These are phyloP conservation scores for Suhomyces bolitotheri DNA, from an alignment of 1,139 yeast genomes.

Conservation along the genomic window DNA sequence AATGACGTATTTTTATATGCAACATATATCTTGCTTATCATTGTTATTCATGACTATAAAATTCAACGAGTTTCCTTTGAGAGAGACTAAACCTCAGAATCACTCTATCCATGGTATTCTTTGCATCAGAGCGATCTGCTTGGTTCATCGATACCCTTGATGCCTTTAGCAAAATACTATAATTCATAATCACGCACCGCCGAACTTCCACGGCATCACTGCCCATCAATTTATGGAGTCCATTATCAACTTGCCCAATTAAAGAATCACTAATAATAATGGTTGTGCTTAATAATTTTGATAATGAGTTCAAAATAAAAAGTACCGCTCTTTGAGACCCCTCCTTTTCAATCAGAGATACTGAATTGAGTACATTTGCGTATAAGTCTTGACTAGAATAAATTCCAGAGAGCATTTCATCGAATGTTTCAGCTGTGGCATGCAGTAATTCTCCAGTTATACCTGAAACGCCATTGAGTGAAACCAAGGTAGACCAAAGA, in stretches of 20 bases:
- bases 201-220: constrained; percentile 41
- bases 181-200: constrained; percentile 42
- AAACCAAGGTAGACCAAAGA: constrained; percentile 27
- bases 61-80: constrained; percentile 39
- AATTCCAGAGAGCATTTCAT: constrained; percentile 32
- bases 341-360: constrained; percentile 9
- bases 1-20: constrained; percentile 1
- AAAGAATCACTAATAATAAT: constrained; percentile 23
- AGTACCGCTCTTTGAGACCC: constrained; percentile 9
- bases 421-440: constrained; percentile 29
- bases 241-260: constrained; percentile 30
- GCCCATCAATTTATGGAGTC: constrained; percentile 28
- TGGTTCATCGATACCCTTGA: constrained; percentile 14
- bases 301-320: constrained; percentile 26
- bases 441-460: constrained; percentile 16
- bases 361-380: constrained; percentile 14
- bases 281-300: constrained; percentile 23
- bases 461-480: constrained; percentile 17
- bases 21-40: not conserved
- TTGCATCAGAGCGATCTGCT: constrained; percentile 12
- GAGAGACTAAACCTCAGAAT: constrained; percentile 32
- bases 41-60: constrained; percentile 29
- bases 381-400: constrained; percentile 26
- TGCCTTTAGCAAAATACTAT: constrained; percentile 35
- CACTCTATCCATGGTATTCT: constrained; percentile 23